Evolutionary conservation across 306 rosid species (phyloP), one percentile per base, ranked within the genome.

Genomic region (Dalbergia cultrata): DNA sequence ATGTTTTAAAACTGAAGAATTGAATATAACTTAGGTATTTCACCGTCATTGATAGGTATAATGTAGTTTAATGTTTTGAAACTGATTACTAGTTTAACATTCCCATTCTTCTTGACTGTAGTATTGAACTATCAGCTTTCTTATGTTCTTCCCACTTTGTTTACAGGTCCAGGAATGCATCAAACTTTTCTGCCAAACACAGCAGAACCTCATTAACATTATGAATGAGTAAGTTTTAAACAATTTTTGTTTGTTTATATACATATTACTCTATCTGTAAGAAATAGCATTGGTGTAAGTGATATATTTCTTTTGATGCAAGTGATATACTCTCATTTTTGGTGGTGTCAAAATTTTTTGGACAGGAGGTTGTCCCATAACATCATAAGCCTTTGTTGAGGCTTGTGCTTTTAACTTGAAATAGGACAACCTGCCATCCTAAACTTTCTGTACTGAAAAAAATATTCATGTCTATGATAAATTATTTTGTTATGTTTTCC

Each of bases 181-280:
- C 75, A 82, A 80, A 60, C 93, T 90, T 81, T 87, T 90, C 74
- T 60, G 88, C 77, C 93, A 89, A 85, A 78, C 82, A 18, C 88
- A 92, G 31, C 89, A 87, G 45, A 90, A 82, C 87, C 77, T 90
- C 64, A 52, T 72, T 60, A 87, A 82, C 68, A 87, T 92, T 39
- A 78, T 88, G 90, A 90, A 85, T 5, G 84, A 84, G 97, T 92
- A 92, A 17, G 94, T 78, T 61, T 34, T 44, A 45, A 49, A 14
- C 35, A 61, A 8, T 49, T 60, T 7, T 61, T 47, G 14, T 39
- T 47, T 31, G 6, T 61, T 33, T 35, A 4, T 44, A 22, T 13
- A 52, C 22, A 33, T 76, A 16, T 60, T 78, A 49, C 50, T 35
- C 5, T 35, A 16, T 47, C 33, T 0, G 64, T n/a, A n/a, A 19